phyloP scores from a whole-genome alignment of 78 protist genomes.

The Diacronema lutheri region DNA sequence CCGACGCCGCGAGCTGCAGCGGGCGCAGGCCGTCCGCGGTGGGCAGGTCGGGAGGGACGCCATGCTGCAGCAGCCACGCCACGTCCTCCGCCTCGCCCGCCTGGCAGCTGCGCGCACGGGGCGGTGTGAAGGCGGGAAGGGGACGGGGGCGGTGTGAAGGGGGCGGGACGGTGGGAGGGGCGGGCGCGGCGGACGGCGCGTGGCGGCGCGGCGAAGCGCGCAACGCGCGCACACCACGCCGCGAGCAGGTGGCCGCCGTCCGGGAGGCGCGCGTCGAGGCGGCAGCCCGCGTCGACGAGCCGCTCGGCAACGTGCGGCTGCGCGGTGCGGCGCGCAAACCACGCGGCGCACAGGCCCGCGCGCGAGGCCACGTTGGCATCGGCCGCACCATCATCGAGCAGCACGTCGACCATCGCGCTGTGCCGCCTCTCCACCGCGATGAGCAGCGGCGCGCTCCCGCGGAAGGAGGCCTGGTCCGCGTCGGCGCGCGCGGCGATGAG shows the following conservation, averaged over 20 bases:
- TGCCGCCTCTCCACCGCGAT: background rate
- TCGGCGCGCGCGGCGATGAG: slow-evolving; percentile 5
- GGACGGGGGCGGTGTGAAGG: too few relatives aligned
- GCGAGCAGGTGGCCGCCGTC: too few relatives aligned
- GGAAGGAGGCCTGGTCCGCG: background rate
- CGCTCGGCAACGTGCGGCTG: background rate
- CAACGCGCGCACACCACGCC: too few relatives aligned
- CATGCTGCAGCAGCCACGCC: background rate
- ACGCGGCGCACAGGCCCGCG: background rate
- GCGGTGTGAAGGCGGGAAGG: too few relatives aligned
- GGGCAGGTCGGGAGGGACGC: background rate
- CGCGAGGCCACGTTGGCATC: background rate
- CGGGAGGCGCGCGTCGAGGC: background rate
- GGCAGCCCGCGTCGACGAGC: background rate
- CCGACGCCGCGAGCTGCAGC: background rate
- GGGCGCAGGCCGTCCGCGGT: background rate
- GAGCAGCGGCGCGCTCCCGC: background rate
- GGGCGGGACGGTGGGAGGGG: too few relatives aligned
- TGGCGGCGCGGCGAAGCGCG: too few relatives aligned
- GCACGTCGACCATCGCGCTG: background rate
- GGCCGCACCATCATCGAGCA: background rate
- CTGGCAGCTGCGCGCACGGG: too few relatives aligned
- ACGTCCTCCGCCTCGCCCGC: too few relatives aligned
- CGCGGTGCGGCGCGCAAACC: background rate
- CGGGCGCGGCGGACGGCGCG: too few relatives aligned